Percentiles rank a stretch among this genome's conserved stretches.
phyloP scores from a whole-genome alignment of 2,329 filamentous ascomycete species.

The Calonectria naviculata region DNA sequence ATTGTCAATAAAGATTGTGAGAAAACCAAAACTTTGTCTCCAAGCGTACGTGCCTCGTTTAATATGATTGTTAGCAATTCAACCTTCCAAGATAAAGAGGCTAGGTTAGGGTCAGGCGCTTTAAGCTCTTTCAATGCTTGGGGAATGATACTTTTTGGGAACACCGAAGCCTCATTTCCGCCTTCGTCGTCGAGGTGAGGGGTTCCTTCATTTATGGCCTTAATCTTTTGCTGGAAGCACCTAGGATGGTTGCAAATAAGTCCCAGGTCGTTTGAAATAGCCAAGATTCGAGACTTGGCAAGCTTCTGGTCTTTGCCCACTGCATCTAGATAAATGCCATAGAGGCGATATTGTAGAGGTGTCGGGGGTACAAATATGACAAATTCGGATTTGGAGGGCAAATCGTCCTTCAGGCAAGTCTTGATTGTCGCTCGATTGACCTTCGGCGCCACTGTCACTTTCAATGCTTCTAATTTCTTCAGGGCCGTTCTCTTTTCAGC shows the following conservation, averaged over 20 bases:
- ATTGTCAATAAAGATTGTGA: slow-evolving; percentile 78
- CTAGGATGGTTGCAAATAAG: slow-evolving; percentile 65
- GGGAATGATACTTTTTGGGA: slow-evolving; percentile 41
- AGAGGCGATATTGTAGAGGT: slow-evolving; percentile 70
- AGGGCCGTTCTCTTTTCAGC: slow-evolving; percentile 68
- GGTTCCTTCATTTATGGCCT: slow-evolving; percentile 20
- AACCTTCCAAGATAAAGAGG: slow-evolving; percentile 75
- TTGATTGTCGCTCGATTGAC: slow-evolving; percentile 79
- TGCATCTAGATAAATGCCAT: slow-evolving; percentile 59
- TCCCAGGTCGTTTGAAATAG: slow-evolving; percentile 50
- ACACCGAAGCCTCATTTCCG: slow-evolving; percentile 24
- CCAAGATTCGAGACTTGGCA: slow-evolving; percentile 46
- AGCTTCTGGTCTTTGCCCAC: slow-evolving; percentile 13
- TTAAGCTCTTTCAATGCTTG: slow-evolving; percentile 50
- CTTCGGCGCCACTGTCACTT: slow-evolving; percentile 79
- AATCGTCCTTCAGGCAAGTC: slow-evolving; percentile 70
- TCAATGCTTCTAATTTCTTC: slow-evolving; percentile 77
- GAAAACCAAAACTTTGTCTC: slow-evolving; percentile 86
- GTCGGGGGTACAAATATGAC: slow-evolving; percentile 81
- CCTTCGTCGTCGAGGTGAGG: not conserved
- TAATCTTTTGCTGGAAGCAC: slow-evolving; percentile 54
- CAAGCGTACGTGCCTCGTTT: slow-evolving; percentile 66
- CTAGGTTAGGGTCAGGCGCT: slow-evolving; percentile 54
- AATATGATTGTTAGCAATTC: slow-evolving; percentile 76
- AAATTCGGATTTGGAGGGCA: slow-evolving; percentile 85